Evolutionary conservation across 306 rosid genomes (phyloP).

Genomic region (Hippophae tibetana): DNA sequence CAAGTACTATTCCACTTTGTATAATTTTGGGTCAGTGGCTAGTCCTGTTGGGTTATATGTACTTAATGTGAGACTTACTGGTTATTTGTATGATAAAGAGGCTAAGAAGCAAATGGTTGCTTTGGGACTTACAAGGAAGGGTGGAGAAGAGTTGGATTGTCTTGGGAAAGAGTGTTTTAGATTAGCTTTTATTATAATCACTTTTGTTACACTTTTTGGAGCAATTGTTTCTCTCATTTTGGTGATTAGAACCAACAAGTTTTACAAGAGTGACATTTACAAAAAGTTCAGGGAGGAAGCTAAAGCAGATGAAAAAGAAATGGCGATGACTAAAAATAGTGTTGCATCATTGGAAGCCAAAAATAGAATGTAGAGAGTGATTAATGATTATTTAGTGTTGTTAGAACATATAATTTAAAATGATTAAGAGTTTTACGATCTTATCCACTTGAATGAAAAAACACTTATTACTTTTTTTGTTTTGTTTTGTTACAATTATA

Average conservation of each 20-base stretch:
- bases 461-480: no score
- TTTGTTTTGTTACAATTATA: no score
- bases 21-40: constrained; percentile 39
- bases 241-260: constrained; percentile 47
- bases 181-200: constrained; percentile 44
- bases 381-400: no score
- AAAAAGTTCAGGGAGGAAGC: constrained; percentile 33
- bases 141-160: constrained; percentile 44
- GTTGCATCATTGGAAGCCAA: no score
- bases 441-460: no score
- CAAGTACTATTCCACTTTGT: constrained; percentile 55
- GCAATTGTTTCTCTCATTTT: constrained; percentile 35
- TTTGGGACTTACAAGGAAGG: constrained; percentile 23
- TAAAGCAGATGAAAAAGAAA: constrained; percentile 6
- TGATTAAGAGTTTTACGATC: no score
- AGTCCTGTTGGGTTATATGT: constrained; percentile 51
- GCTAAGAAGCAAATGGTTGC: constrained; percentile 41
- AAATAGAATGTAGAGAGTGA: no score
- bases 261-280: constrained; percentile 49
- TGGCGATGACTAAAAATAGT: background rate
- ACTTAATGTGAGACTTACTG: constrained; percentile 51
- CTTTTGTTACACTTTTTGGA: constrained; percentile 35
- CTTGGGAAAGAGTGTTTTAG: constrained; percentile 37
- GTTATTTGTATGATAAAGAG: constrained; percentile 46
- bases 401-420: no score